A percentile compares a stretch with the other conserved stretches of the same genome.
phyloP scores from a whole-genome alignment of 179 eudicot species.

The Drosera spatulata region DNA sequence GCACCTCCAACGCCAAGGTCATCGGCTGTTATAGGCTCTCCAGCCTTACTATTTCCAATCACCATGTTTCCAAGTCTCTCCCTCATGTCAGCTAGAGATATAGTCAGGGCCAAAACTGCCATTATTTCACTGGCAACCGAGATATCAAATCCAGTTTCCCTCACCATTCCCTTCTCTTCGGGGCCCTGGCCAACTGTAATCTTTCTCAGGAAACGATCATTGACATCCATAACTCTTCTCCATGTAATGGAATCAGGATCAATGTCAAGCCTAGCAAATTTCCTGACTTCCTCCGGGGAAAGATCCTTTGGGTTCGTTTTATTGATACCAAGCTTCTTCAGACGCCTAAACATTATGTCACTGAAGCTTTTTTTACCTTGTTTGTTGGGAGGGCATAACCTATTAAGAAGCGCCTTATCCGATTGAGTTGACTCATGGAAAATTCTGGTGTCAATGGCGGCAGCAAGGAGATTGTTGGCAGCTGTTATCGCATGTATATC shows the following conservation, averaged over 20 bases:
- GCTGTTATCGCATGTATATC: slow-evolving; percentile 99
- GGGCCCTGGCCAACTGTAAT: slow-evolving; percentile 91
- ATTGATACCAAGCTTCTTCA: slow-evolving; percentile 77
- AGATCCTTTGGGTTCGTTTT: slow-evolving; percentile 83
- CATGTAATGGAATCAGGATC: slow-evolving; percentile 81
- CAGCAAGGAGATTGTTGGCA: slow-evolving; percentile 95
- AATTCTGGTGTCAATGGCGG: slow-evolving; percentile 89
- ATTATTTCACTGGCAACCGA: slow-evolving; percentile 98
- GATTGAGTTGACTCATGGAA: slow-evolving; percentile 87
- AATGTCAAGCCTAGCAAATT: slow-evolving; percentile 91
- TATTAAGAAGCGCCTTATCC: slow-evolving; percentile 80
- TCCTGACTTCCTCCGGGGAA: slow-evolving; percentile 63
- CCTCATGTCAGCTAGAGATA: slow-evolving; percentile 88
- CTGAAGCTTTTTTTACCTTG: slow-evolving; percentile 71
- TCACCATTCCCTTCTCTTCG: slow-evolving; percentile 94
- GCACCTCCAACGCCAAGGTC: slow-evolving; percentile 98
- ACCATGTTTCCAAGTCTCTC: slow-evolving; percentile 97
- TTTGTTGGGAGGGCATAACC: slow-evolving; percentile 83
- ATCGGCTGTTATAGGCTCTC: slow-evolving; percentile 90
- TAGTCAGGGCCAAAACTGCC: slow-evolving; percentile 96
- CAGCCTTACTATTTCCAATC: slow-evolving; percentile 81
- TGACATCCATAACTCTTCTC: slow-evolving; percentile 98
- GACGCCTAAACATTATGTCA: slow-evolving; percentile 73
- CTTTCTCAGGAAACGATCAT: slow-evolving; percentile 89
- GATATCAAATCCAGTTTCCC: slow-evolving; percentile 95